phyloP scores from a whole-genome alignment of 169 alveolate species.

The Plasmodium inui region DNA sequence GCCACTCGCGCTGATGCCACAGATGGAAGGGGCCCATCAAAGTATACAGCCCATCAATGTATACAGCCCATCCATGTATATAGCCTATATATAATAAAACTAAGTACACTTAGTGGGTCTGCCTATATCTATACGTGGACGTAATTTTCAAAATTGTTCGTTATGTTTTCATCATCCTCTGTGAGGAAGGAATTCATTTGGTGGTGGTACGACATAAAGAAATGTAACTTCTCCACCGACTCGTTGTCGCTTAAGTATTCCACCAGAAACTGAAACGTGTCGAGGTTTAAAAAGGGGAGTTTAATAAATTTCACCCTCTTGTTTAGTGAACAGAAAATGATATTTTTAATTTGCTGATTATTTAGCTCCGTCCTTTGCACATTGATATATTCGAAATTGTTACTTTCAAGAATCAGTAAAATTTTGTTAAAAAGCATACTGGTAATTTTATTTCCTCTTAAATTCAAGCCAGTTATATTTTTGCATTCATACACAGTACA shows the following conservation, averaged over 20 bases:
- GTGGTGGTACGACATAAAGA: background rate
- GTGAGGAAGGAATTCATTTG: background rate
- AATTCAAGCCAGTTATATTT: slow-evolving; percentile 43
- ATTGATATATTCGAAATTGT: slow-evolving; percentile 36
- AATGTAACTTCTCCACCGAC: slow-evolving; percentile 14
- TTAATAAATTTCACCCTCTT: slow-evolving; percentile 16
- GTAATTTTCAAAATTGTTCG: background rate
- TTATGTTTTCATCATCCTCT: slow-evolving; percentile 16
- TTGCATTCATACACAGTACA: slow-evolving; percentile 39
- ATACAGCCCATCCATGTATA: no score
- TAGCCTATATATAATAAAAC: background rate
- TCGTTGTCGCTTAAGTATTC: slow-evolving; percentile 17
- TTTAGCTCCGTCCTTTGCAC: slow-evolving; percentile 43
- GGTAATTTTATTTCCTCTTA: slow-evolving; percentile 41
- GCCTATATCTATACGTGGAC: slow-evolving; percentile 16
- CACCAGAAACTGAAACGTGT: slow-evolving; percentile 23
- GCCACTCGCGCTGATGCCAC: background rate
- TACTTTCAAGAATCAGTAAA: slow-evolving; percentile 35
- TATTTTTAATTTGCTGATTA: slow-evolving; percentile 51
- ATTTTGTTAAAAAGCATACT: slow-evolving; percentile 48
- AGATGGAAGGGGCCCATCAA: background rate
- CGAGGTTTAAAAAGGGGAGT: slow-evolving; percentile 11
- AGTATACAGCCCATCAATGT: background rate
- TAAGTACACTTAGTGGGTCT: background rate
- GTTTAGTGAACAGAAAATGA: slow-evolving; percentile 27